Evolutionary conservation across 306 rosid species (phyloP), one percentile per base, ranked within the genome.

Genomic region (Cotoneaster glaucophyllus): DNA sequence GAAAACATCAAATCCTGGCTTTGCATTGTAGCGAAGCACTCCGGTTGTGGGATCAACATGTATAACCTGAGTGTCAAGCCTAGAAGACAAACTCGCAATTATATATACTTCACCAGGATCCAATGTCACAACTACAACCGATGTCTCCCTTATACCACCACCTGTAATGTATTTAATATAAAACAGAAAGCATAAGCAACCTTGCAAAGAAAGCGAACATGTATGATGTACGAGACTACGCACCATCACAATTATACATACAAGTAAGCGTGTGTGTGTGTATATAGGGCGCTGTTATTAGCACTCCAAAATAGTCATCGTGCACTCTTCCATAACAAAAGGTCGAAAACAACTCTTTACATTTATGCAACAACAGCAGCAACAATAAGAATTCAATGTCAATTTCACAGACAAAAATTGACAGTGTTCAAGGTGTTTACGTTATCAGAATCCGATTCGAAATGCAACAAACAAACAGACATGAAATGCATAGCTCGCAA

Each of bases 21-120:
- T 88, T 1, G 81, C 89, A 39, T 74, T 73, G 80, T 90, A 77
- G 77, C 88, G 85, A 26, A 96, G 93, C 1, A 87, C 82, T 5
- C 99, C 99, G 28, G 99, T 96, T 58, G 99, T 92, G 63, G 99
- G 99, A 89, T 96, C 99, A 32, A 96, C 78, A 77, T 85, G 87
- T 56, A 96, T 82, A 44, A 92, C 88, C 81, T 92, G 97, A 76
- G 98, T 89, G 66, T 92, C 93, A 54, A 80, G 73, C 71, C 86
- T 83, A 32, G 88, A 82, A 50, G 87, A 75, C 67, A 96, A 77
- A 77, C 97, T 90, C 5, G 59, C 90, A 64, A 89, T 82, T 9
- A 96, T 85, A 76, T 80, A 89, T 3, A 91, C 90, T 78, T 96
- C 99, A 66, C 91, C 94, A 72, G 89, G 84, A 34, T 96, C 97